phyloP scores from a whole-genome alignment of 768 basidiomycete genomes.

The Lactarius sanguifluus region DNA sequence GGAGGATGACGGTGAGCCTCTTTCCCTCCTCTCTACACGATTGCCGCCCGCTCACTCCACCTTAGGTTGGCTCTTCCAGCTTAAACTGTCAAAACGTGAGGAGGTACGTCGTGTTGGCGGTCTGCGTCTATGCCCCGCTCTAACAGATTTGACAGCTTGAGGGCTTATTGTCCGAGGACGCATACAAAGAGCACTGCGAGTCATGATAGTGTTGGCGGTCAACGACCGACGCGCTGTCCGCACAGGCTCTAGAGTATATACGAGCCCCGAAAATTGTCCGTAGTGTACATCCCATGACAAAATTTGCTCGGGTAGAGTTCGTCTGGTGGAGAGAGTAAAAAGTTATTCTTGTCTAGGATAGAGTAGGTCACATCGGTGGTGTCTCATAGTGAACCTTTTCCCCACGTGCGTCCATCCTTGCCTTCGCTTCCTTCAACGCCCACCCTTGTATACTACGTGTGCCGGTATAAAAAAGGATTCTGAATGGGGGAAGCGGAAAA shows the following conservation, averaged over 20 bases:
- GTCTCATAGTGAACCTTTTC: conserved; percentile 77
- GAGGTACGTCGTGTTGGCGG: conserved; percentile 54
- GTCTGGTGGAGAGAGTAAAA: neutral
- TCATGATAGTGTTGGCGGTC: conserved; percentile 31
- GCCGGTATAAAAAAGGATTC: neutral
- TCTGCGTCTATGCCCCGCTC: conserved; percentile 6
- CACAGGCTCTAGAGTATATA: conserved; percentile 23
- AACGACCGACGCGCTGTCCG: neutral
- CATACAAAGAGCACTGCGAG: conserved; percentile 67
- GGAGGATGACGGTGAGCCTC: conserved; percentile 68
- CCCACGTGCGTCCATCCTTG: conserved; percentile 88
- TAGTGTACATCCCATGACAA: conserved; percentile 22
- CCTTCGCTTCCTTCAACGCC: conserved; percentile 88
- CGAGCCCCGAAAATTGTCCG: conserved; percentile 14
- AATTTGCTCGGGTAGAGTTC: conserved; percentile 1
- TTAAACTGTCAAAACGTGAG: conserved; percentile 70
- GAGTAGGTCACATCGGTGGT: neutral
- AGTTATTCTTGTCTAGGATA: neutral
- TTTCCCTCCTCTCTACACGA: neutral
- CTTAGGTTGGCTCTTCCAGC: conserved; percentile 94
- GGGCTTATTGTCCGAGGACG: conserved; percentile 65
- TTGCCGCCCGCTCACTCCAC: conserved; percentile 6
- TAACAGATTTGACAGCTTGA: conserved; percentile 51
- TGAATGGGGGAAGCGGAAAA: neutral
- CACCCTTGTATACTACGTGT: conserved; percentile 78